Base-by-base conservation (phyloP, 75 land plant genomes). In the Chamaecyparis obtusa region DNA sequence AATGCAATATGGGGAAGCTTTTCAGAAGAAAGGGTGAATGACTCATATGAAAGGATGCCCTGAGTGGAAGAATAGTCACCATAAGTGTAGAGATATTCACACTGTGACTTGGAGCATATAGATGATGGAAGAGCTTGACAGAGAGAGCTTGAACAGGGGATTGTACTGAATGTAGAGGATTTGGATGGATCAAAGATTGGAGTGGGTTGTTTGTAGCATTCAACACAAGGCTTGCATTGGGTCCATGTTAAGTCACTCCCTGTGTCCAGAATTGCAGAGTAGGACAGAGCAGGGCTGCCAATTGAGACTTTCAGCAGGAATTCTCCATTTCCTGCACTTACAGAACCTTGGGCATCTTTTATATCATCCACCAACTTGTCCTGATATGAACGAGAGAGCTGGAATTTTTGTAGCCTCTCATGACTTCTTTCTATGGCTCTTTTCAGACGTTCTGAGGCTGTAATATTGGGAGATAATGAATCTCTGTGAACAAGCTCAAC, bases 241-340 rank as follows among this genome's bases (percentile, higher is more conserved):
- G 86, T 57, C 93, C 93, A 92, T 39, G 85, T 64, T 44, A 92
- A 80, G 46, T 91, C 92, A 71, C 93, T 92, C 0, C 93, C 93
- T 0, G 93, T 92, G 78, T 92, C 93, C 24, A 90, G 83, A 51
- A 91, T 86, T 33, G 92, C 92, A 56, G 87, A 54, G 75, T 76
- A 86, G 0, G 57, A 56, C 60, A 87, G 49, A 0, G 89, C 54
- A 15, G 92, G 93, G 9, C 90, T 92, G 37, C 93, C 93, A 24
- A 92, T 36, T 27, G 85, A 41, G 2, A 88, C 19, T 4, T 41
- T 71, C 84, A 91, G 69, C 24, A 92, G 80, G 11, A 88, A 92
- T 39, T 88, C 89, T 39, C 89, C 93, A 9, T 17, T 67, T 15
- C 88, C 88, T 35, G 88, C 83, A 17, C 27, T 39, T 41, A 91